Conservation (phyloP, 139 green algal species). For the Mesotaenium endlicherianum region DNA sequence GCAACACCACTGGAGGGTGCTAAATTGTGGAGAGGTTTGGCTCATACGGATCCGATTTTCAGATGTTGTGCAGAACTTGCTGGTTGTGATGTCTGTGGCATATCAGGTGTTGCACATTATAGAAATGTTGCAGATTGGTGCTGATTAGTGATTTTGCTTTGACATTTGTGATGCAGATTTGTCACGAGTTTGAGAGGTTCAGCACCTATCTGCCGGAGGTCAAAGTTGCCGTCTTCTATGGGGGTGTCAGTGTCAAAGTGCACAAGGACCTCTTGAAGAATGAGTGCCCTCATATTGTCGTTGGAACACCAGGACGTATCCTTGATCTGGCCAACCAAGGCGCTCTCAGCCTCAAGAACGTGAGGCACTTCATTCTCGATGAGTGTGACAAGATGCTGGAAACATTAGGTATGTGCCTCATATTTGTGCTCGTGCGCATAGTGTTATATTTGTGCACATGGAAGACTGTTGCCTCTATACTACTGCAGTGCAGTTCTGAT, state of each 20-base stretch:
- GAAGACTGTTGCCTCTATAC: no score
- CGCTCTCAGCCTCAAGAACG: conserved; percentile 75
- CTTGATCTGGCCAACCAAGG: conserved; percentile 73
- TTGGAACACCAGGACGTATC: conserved; percentile 95
- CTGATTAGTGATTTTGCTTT: neutral
- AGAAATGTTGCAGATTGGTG: neutral
- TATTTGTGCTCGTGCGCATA: neutral
- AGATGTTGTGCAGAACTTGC: no score
- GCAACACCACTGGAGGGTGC: no score
- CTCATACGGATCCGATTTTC: no score
- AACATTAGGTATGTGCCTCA: conserved; percentile 47
- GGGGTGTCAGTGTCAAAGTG: conserved; percentile 82
- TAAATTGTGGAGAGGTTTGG: no score
- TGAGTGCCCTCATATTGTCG: conserved; percentile 84
- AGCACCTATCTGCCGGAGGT: conserved; percentile 77
- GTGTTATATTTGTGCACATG: neutral
- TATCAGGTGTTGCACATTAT: neutral
- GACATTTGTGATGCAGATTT: conserved; percentile 76
- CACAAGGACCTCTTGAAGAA: conserved; percentile 83
- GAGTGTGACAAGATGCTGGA: conserved; percentile 99
- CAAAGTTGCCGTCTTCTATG: conserved; percentile 92
- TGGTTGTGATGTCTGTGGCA: no score
- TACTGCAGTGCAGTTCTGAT: no score
- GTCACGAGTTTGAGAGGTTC: conserved; percentile 96
- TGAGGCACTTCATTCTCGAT: conserved; percentile 97